Evolutionary conservation across 805 yeast genomes (phyloP), one percentile per base, ranked within the genome.

Genomic region (Monosporozyma aerobia): DNA sequence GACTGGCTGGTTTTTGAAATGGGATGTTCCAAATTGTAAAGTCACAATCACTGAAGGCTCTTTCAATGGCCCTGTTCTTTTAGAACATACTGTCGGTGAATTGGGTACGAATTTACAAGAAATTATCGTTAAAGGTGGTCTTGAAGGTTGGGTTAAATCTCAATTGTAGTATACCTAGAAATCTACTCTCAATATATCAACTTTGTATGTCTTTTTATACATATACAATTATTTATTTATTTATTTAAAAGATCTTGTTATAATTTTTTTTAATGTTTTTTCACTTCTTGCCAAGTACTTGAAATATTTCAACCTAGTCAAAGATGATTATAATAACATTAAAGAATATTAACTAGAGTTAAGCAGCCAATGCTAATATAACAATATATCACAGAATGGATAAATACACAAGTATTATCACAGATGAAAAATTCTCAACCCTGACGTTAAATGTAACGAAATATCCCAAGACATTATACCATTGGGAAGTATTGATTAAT

Each of bases 81-180:
- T 92, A 59, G 79, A 79, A 59, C 95, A 88, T 68, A 87, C 86
- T 71, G 98, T 94, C 48, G 97, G 98, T 55, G 98, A 94, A 70
- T 77, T 94, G 57, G 98, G 99, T 58, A 82, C 90, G 52, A 90
- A 90, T 69, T 77, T 94, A 67, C 99, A 94, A 73, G 99, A 94
- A 61, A 94, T 94, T 63, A 94, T 94, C 59, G 90, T 92, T 57
- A 85, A 89, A 69, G 99, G 99, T 48, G 99, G 99, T 53, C 80
- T 94, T 54, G 99, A 94, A 77, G 95, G 96, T 44, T 94, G 99
- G 99, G 97, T 94, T 54, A 86, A 79, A 70, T 76, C 90, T 22
- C 85, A 88, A 68, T 72, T 84, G 57, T 63, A n/a, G n/a, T n/a
- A n/a, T n/a, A n/a, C n/a, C n/a, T n/a, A n/a, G n/a, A n/a, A n/a